Conservation (phyloP, 179 eudicot genomes). For the Spinacia oleracea region DNA sequence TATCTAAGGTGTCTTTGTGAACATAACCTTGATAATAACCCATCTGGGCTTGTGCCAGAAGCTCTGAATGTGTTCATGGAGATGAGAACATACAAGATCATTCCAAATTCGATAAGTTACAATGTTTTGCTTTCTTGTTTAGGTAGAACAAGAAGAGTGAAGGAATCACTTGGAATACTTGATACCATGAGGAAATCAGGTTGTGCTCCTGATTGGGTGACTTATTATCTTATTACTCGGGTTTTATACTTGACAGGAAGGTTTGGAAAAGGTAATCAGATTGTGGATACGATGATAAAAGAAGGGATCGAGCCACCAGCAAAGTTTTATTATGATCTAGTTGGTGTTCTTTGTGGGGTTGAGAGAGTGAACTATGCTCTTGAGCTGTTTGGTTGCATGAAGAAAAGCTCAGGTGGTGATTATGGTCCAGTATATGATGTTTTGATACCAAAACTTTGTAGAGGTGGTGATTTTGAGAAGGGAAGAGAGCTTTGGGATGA, state of each 20-base stretch:
- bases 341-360: slow-evolving; percentile 65
- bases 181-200: slow-evolving; percentile 49
- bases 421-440: slow-evolving; percentile 62
- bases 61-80: slow-evolving; percentile 65
- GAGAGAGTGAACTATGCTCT: slow-evolving; percentile 61
- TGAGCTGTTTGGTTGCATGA: slow-evolving; percentile 55
- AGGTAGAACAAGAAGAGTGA: slow-evolving; percentile 53
- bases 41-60: slow-evolving; percentile 70
- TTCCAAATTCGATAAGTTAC: slow-evolving; percentile 54
- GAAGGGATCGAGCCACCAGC: slow-evolving; percentile 48
- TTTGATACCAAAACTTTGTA: slow-evolving; percentile 64
- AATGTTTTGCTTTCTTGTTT: slow-evolving; percentile 58
- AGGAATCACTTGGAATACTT: slow-evolving; percentile 49
- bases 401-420: slow-evolving; percentile 44
- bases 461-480: slow-evolving; percentile 49
- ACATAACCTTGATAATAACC: slow-evolving; percentile 47
- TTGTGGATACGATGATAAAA: slow-evolving; percentile 51
- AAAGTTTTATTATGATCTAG: slow-evolving; percentile 50
- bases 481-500: slow-evolving; percentile 63
- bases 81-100: slow-evolving; percentile 52
- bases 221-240: slow-evolving; percentile 52
- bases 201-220: slow-evolving; percentile 59
- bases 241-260: slow-evolving; percentile 60
- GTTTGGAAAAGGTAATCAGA: slow-evolving; percentile 68
- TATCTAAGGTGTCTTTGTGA: slow-evolving; percentile 60